Evolutionary conservation across 306 rosid genomes (phyloP), one percentile per base, ranked within the genome.

Genomic region (Abrus pulchellus): DNA sequence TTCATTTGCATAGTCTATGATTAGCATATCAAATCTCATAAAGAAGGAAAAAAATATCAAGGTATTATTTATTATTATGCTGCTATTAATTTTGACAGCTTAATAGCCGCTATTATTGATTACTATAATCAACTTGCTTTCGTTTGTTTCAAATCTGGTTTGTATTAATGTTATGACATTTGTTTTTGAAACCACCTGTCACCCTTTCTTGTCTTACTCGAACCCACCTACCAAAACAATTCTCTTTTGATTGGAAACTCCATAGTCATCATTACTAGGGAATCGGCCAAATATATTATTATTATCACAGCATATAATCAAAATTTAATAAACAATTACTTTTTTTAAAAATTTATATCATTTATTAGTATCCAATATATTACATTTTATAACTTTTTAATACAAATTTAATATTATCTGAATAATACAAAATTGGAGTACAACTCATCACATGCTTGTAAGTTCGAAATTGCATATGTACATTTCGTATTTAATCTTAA

Each of bases 51-150:
- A 47, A 60, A 68, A 72, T 53, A 32, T 55, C 38, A 45, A 14
- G 14, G 4, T 45, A 47, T 40, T 52, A 78, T 73, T 50, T 27
- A 67, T 57, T 43, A 47, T 49, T 75, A 68, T 72, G 44, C 36
- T 66, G 62, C 32, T 79, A 68, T 60, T 85, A 82, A 85, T 66
- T 80, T 72, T 50, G 88, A 85, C 85, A 81, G 75, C 78, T 72
- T 72, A 77, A 67, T 85, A 59, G 36, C 80, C 64, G 80, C 75
- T 73, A 68, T 77, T 66, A 74, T 85, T 78, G 78, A 74, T 85
- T 78, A 47, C 86, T 81, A 67, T 57, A 82, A 74, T 78, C 71
- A 55, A 74, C 36, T 68, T 53, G 72, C 74, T 49, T 50, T 8
- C 80, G 72, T 66, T 68, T 69, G 78, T 73, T 55, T 62, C 65